These are phyloP conservation scores for Penicillium fuscoglaucum DNA, from an alignment of 2,329 filamentous ascomycete species.

Conservation along the genomic window DNA sequence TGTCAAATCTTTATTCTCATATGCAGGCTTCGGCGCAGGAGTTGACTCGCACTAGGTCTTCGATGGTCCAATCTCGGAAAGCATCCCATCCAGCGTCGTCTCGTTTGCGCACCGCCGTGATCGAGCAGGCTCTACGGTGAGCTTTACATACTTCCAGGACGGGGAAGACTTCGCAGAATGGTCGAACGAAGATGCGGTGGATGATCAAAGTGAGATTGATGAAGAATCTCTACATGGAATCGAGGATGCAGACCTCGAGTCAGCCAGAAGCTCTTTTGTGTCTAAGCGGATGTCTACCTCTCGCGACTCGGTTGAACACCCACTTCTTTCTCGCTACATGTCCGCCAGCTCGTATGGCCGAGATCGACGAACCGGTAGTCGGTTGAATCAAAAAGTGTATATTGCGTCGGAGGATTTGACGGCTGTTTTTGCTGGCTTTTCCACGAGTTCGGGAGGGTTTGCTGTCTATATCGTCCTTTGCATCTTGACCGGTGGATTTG, in stretches of 20 bases:
- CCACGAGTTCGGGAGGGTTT: slow-evolving; percentile 70
- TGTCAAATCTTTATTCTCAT: slow-evolving; percentile 19
- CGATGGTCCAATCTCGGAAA: slow-evolving; percentile 90
- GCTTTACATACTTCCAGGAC: slow-evolving; percentile 82
- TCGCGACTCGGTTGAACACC: slow-evolving; percentile 52
- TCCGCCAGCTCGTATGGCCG: slow-evolving; percentile 70
- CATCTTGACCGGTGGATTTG: slow-evolving; percentile 70
- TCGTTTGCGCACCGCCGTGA: slow-evolving; percentile 82
- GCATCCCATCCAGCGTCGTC: slow-evolving; percentile 90
- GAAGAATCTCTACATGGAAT: slow-evolving; percentile 44
- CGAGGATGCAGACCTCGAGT: slow-evolving; percentile 39
- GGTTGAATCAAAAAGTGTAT: slow-evolving; percentile 85
- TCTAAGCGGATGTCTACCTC: slow-evolving; percentile 40
- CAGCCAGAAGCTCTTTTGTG: slow-evolving; percentile 33
- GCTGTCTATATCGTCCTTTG: slow-evolving; percentile 70
- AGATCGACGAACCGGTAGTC: slow-evolving; percentile 59
- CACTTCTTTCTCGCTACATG: slow-evolving; percentile 69
- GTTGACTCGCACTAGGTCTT: slow-evolving; percentile 59
- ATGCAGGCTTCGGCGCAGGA: not conserved
- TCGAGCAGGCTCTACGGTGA: slow-evolving; percentile 79
- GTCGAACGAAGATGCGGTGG: slow-evolving; percentile 52
- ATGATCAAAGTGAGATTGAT: slow-evolving; percentile 47
- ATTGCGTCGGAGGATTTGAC: slow-evolving; percentile 92
- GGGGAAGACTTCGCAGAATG: slow-evolving; percentile 62
- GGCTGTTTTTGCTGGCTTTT: slow-evolving; percentile 89